These are phyloP conservation scores for Peltaster fructicola DNA, from an alignment of 2,329 filamentous ascomycete species.

Conservation along the genomic window DNA sequence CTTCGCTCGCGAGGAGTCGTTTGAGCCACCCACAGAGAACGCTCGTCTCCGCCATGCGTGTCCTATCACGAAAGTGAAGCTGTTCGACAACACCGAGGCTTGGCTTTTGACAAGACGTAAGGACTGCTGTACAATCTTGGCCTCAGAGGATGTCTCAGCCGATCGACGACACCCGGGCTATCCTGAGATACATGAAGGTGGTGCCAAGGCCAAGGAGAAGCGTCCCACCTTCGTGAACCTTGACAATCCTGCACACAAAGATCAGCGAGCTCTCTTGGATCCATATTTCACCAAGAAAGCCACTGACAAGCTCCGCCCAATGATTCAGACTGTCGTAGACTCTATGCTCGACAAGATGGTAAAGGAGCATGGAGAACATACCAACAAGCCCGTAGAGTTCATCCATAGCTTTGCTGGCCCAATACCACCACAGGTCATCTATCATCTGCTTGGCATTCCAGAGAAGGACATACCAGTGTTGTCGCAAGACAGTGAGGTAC, in stretches of 20 bases:
- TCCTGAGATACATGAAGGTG: slow-evolving; percentile 30
- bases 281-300: slow-evolving; percentile 24
- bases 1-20: neutral
- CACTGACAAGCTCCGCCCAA: slow-evolving; percentile 25
- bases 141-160: slow-evolving; percentile 7
- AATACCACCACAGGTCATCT: slow-evolving; percentile 32
- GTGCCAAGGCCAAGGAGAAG: slow-evolving; percentile 31
- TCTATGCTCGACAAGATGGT: slow-evolving; percentile 26
- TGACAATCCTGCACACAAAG: slow-evolving; percentile 31
- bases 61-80: slow-evolving; percentile 1
- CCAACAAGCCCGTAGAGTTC: slow-evolving; percentile 24
- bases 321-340: slow-evolving; percentile 30
- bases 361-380: slow-evolving; percentile 17
- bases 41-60: neutral
- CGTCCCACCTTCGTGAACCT: slow-evolving; percentile 36
- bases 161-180: slow-evolving; percentile 22
- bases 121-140: slow-evolving; percentile 1
- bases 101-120: slow-evolving; percentile 1
- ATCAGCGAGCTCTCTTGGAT: slow-evolving; percentile 32
- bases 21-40: slow-evolving; percentile 1
- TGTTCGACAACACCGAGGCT: slow-evolving; percentile 1
- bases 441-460: slow-evolving; percentile 32
- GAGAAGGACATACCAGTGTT: slow-evolving; percentile 30
- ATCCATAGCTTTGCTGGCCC: slow-evolving; percentile 31
- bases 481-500: slow-evolving; percentile 8